Evolutionary conservation across 257 asterid species (phyloP).

Genomic region (Ophiorrhiza pumila): DNA sequence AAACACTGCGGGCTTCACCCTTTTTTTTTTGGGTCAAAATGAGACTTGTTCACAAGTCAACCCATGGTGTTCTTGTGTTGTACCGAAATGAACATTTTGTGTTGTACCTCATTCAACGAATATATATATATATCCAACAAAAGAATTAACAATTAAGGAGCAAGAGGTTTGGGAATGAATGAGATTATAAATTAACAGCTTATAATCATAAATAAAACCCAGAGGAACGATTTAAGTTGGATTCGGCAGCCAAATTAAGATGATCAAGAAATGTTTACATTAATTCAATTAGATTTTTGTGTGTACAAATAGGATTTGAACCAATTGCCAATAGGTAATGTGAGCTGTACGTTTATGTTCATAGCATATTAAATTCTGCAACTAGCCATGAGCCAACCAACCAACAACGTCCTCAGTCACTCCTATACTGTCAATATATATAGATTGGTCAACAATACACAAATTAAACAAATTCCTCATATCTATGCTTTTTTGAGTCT

Average conservation of each 20-base stretch:
- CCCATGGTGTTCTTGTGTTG: neutral
- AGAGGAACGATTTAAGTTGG: too few relatives aligned
- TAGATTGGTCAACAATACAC: neutral
- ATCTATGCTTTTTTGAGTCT: neutral
- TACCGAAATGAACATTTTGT: too few relatives aligned
- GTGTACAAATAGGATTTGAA: too few relatives aligned
- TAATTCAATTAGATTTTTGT: too few relatives aligned
- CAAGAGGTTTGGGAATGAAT: neutral
- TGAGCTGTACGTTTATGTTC: neutral
- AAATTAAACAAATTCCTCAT: neutral
- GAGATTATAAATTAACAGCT: too few relatives aligned
- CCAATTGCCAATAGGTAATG: neutral
- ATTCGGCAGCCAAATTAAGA: too few relatives aligned
- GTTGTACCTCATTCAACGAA: too few relatives aligned
- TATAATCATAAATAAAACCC: too few relatives aligned
- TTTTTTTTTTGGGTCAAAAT: too few relatives aligned
- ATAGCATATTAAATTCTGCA: neutral
- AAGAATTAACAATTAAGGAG: neutral
- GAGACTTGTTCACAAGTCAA: neutral
- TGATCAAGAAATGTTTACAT: too few relatives aligned
- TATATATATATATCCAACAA: neutral
- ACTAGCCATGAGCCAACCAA: too few relatives aligned
- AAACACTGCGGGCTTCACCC: neutral
- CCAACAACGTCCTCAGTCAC: neutral
- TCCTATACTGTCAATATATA: neutral